A percentile compares a stretch with the other conserved stretches of the same genome.
phyloP scores from a whole-genome alignment of 2,329 filamentous ascomycete species.

The Penicillium polonicum region DNA sequence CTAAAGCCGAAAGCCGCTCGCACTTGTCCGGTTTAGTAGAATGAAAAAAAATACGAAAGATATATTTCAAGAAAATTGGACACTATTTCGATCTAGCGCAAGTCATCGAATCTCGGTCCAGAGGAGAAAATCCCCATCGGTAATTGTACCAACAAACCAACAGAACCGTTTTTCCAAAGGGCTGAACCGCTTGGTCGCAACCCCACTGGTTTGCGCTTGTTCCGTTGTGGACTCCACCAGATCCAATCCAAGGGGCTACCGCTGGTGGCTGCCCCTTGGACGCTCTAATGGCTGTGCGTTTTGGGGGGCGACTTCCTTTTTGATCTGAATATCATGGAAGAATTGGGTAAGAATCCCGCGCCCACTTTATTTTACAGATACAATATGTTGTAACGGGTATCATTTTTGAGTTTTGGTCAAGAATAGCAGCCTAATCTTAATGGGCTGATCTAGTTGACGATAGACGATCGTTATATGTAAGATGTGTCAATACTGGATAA shows the following conservation, averaged over 20 bases:
- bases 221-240: slow-evolving; percentile 21
- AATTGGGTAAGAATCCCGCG: background rate
- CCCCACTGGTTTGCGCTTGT: slow-evolving; percentile 25
- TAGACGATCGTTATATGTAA: background rate
- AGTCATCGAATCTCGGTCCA: background rate
- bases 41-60: background rate
- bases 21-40: background rate
- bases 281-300: background rate
- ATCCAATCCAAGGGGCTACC: slow-evolving; percentile 18
- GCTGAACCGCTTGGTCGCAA: slow-evolving; percentile 7
- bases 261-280: slow-evolving; percentile 12
- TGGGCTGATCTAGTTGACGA: background rate
- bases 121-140: background rate
- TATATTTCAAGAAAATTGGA: background rate
- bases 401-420: background rate
- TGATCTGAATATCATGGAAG: background rate
- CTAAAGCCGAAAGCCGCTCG: no score
- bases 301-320: background rate
- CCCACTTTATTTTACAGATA: background rate
- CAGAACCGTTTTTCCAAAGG: background rate
- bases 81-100: background rate
- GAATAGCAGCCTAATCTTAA: background rate
- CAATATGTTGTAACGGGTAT: background rate
- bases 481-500: background rate
- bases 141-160: background rate